Conservation (phyloP, 495 filamentous ascomycete species). For the Trichoderma asperelloides region DNA sequence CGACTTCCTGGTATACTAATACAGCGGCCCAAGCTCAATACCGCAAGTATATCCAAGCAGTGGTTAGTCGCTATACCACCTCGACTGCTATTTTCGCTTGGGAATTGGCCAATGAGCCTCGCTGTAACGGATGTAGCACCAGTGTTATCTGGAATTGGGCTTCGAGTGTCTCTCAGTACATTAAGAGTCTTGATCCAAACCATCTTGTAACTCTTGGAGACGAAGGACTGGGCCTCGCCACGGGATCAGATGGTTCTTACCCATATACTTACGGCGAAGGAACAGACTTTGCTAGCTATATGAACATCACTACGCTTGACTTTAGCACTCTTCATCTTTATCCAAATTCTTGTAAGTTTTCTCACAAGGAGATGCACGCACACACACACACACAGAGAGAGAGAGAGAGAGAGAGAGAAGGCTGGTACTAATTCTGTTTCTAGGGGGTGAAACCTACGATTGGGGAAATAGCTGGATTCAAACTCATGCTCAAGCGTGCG, state of each 20-base stretch:
- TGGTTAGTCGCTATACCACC: constrained; percentile 50
- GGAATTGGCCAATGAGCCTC: constrained; percentile 65
- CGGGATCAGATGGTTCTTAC: constrained; percentile 35
- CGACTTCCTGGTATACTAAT: constrained; percentile 49
- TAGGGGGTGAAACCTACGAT: constrained; percentile 28
- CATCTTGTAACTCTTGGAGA: constrained; percentile 66
- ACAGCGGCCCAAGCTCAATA: constrained; percentile 48
- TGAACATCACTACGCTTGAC: constrained; percentile 43
- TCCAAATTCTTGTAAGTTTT: constrained; percentile 34
- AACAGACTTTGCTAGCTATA: constrained; percentile 48
- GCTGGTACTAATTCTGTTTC: not conserved
- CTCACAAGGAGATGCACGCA: too few relatives aligned
- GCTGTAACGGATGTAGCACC: constrained; percentile 52
- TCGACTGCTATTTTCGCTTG: constrained; percentile 57
- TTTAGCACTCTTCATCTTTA: constrained; percentile 61
- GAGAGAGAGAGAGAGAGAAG: too few relatives aligned
- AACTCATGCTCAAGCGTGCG: constrained; percentile 46
- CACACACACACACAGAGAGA: too few relatives aligned
- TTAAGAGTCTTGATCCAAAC: constrained; percentile 52
- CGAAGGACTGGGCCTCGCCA: constrained; percentile 38
- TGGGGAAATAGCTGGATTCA: constrained; percentile 50
- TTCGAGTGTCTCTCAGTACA: constrained; percentile 47
- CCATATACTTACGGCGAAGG: constrained; percentile 49
- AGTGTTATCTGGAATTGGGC: constrained; percentile 56
- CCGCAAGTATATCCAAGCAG: constrained; percentile 51